Evolutionary conservation across 2,329 filamentous ascomycete genomes (phyloP).

Genomic region (Thielaviopsis cerberus): DNA sequence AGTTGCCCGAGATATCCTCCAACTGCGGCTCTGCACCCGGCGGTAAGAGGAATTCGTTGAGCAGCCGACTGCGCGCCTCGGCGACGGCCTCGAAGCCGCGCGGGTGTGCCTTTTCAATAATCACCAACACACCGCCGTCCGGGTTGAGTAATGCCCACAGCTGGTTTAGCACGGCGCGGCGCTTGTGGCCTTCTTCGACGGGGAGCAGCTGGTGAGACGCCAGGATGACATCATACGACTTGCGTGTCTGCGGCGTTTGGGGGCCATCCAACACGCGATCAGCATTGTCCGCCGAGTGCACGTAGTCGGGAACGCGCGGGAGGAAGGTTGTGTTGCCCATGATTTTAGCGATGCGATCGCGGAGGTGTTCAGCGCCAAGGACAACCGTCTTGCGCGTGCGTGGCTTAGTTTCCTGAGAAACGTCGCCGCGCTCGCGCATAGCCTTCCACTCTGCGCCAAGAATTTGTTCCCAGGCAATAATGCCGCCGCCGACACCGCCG

Average conservation of each 20-base stretch:
- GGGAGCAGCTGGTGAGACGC: conserved; percentile 69
- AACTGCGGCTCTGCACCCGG: conserved; percentile 20
- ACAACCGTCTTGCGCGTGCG: conserved; percentile 65
- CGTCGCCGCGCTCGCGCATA: conserved; percentile 32
- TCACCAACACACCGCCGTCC: conserved; percentile 66
- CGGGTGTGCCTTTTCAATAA: conserved; percentile 81
- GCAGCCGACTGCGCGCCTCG: conserved; percentile 58
- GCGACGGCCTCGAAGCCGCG: conserved; percentile 85
- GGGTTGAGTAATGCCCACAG: conserved; percentile 75
- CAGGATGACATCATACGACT: conserved; percentile 77
- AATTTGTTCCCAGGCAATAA: conserved; percentile 62
- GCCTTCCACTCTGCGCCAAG: conserved; percentile 64
- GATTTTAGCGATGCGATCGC: conserved; percentile 55
- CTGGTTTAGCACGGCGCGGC: conserved; percentile 66
- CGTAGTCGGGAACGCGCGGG: conserved; percentile 73
- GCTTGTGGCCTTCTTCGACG: conserved; percentile 54
- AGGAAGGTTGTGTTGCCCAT: conserved; percentile 83
- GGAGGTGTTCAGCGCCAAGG: conserved; percentile 54
- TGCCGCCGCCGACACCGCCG: conserved; percentile 52
- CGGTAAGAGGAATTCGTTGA: conserved; percentile 52
- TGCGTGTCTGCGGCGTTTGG: conserved; percentile 38
- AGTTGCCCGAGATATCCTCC: conserved; percentile 12
- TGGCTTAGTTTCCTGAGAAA: conserved; percentile 23
- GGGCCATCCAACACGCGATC: conserved; percentile 41
- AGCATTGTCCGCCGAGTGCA: conserved; percentile 43